Evolutionary conservation across 805 yeast genomes (phyloP).

Genomic region (Kodamaea jinghongensis): DNA sequence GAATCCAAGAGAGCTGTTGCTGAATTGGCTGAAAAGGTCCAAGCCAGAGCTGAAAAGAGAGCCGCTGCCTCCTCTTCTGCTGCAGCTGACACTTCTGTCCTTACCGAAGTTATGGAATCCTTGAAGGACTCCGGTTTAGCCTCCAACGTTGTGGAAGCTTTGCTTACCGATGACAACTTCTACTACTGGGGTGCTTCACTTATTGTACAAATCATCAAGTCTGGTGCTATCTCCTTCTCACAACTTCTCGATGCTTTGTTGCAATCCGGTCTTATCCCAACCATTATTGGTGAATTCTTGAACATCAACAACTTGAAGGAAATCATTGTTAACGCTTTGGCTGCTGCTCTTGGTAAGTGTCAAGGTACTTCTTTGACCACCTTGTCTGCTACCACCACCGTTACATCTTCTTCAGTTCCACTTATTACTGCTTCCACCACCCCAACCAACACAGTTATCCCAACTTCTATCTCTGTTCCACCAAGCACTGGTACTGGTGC

Average conservation of each 20-base stretch:
- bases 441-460: conserved; percentile 8
- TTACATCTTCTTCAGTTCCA: conserved; percentile 16
- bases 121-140: conserved; percentile 44
- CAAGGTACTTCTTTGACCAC: conserved; percentile 26
- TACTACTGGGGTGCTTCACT: conserved; percentile 38
- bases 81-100: conserved; percentile 2
- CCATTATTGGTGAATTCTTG: conserved; percentile 38
- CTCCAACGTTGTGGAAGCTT: conserved; percentile 33
- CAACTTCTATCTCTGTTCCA: conserved; percentile 4
- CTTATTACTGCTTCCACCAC: conserved; percentile 15
- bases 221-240: conserved; percentile 26
- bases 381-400: conserved; percentile 24
- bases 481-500: conserved; percentile 1
- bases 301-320: conserved; percentile 36
- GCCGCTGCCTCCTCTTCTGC: conserved; percentile 7
- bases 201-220: conserved; percentile 28
- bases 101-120: conserved; percentile 40
- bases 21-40: conserved; percentile 2
- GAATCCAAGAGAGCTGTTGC: conserved; percentile 7
- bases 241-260: conserved; percentile 28
- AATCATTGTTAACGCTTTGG: conserved; percentile 41
- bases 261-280: conserved; percentile 38
- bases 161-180: conserved; percentile 37
- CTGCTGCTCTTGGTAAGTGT: conserved; percentile 41
- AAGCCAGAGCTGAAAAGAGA: conserved; percentile 4